Conservation (phyloP, 2,329 filamentous ascomycete genomes). For the Nemania sp. region DNA sequence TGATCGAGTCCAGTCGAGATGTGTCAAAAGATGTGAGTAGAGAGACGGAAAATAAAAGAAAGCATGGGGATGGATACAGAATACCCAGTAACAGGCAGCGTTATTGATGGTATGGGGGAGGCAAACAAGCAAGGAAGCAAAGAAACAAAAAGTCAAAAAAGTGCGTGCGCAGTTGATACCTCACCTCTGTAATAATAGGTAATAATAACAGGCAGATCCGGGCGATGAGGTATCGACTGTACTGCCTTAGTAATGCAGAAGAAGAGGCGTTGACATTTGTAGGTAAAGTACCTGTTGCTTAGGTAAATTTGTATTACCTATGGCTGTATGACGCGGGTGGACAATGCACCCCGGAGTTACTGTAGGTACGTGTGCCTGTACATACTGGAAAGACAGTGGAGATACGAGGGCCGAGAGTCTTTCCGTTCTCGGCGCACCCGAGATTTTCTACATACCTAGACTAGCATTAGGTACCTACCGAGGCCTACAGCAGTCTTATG, state of each 20-base stretch:
- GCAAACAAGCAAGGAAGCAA: neutral
- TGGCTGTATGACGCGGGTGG: too few relatives aligned
- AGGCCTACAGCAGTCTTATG: too few relatives aligned
- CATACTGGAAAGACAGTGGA: neutral
- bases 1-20: neutral
- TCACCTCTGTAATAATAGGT: too few relatives aligned
- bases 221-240: too few relatives aligned
- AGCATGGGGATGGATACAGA: neutral
- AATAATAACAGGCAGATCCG: too few relatives aligned
- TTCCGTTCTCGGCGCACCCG: conserved; percentile 25
- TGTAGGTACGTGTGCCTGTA: neutral
- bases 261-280: too few relatives aligned
- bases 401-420: neutral
- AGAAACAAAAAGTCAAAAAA: neutral
- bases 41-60: neutral
- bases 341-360: too few relatives aligned
- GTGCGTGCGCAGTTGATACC: neutral
- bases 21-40: neutral
- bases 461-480: neutral
- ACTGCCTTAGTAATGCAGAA: too few relatives aligned
- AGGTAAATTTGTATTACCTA: too few relatives aligned
- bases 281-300: too few relatives aligned
- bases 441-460: conserved; percentile 19
- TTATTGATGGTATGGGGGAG: neutral
- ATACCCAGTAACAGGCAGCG: neutral